Base-by-base conservation (phyloP, 1,139 yeast species). In the Magnusiomyces magnusii region DNA sequence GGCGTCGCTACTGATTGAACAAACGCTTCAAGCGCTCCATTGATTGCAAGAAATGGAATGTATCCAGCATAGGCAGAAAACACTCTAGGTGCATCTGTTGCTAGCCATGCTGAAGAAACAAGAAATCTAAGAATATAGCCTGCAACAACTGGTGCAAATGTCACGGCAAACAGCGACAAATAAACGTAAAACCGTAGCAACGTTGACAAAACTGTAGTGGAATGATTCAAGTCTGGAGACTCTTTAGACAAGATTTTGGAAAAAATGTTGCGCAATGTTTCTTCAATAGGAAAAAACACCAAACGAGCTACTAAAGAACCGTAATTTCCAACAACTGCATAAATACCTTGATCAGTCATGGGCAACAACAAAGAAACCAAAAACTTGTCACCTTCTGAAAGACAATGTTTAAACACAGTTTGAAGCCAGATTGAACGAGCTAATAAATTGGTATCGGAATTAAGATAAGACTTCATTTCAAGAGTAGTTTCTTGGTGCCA, bases 331-430 rank as follows among this genome's bases (percentile, higher is more conserved):
- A 93, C 83, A 17, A 93, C 78, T 0, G 97, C 87, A 67, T 89
- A 93, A n/a, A 88, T 85, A 2, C 99, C 99, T 72, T 90, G 97
- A 65, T 87, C 88, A 58, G 85, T 84, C 9, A 87, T 79, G 0
- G 90, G 76, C 63, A 95, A 85, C 55, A 89, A 72, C 50, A 84
- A 78, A 60, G 85, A 86, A 39, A 91, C 84, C 41, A 93, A 76
- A 50, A 93, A 73, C 66, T 84, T 86, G 72, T 95, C 99, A 44
- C 98, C 98, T 70, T 93, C 97, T 0, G 97, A 89, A 27, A 93
- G 76, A 51, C 90, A 71, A 67, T 90, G 95, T 72, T 93, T 93
- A 74, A 92, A 89, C 2, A 91, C 74, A 71, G 90, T 80, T 72
- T 92, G 98, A 56, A 87, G 73, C 72, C 88, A 87, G 47, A 91